phyloP scores from a whole-genome alignment of 2,329 filamentous ascomycete genomes.

The Alternaria triticina region DNA sequence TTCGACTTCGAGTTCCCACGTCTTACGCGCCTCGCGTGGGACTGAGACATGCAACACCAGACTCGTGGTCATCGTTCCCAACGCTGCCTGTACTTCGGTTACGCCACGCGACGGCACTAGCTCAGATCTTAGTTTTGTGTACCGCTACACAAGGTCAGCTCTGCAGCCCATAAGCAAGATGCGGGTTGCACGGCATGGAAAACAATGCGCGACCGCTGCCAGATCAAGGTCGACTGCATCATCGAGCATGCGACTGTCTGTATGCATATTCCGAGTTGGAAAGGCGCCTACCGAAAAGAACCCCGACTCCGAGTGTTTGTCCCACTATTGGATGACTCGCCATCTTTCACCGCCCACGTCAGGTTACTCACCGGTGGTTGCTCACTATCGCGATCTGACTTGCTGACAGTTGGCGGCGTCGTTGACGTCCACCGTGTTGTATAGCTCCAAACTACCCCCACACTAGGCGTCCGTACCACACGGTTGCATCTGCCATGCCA shows the following conservation, averaged over 20 bases:
- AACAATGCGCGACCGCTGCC: conserved; percentile 2
- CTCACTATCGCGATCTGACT: conserved; percentile 6
- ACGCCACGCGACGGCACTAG: conserved; percentile 17
- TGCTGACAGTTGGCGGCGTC: conserved; percentile 4
- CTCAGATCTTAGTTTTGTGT: conserved; percentile 17
- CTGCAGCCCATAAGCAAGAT: conserved; percentile 16
- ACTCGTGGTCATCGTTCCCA: conserved; percentile 12
- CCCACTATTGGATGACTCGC: conserved; percentile 19
- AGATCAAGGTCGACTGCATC: conserved; percentile 11
- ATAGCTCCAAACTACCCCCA: conserved; percentile 2
- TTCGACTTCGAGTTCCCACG: conserved; percentile 5
- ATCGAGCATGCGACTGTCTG: conserved; percentile 14
- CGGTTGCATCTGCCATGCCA: conserved; percentile 2
- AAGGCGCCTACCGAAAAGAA: conserved; percentile 17
- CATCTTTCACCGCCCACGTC: conserved; percentile 9
- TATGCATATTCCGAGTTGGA: conserved; percentile 7
- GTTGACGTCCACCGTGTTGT: neutral
- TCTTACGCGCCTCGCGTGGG: conserved; percentile 15
- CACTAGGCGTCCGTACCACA: conserved; percentile 3
- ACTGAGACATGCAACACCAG: conserved; percentile 12
- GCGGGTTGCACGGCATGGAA: conserved; percentile 13
- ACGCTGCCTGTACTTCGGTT: conserved; percentile 12
- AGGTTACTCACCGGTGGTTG: conserved; percentile 3
- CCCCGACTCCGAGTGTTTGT: conserved; percentile 14
- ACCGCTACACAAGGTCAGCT: conserved; percentile 16